phyloP scores from a whole-genome alignment of 331 rosid species.

The Cydonia oblonga region DNA sequence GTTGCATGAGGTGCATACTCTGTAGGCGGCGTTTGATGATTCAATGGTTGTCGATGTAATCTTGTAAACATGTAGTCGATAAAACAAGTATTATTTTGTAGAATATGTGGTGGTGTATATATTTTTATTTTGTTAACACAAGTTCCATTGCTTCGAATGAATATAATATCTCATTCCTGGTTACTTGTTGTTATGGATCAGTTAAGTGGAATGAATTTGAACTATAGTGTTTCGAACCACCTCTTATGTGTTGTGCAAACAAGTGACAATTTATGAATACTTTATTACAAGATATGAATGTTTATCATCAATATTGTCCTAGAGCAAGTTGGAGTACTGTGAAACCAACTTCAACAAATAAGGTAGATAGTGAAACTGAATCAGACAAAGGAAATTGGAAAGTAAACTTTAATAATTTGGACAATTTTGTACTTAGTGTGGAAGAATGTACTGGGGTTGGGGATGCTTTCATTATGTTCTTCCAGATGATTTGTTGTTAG shows the following conservation, averaged over 20 bases:
- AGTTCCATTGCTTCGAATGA: neutral
- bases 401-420: neutral
- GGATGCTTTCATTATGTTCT: neutral
- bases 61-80: neutral
- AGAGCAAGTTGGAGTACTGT: neutral
- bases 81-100: neutral
- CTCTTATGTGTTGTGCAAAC: neutral
- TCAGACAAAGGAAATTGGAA: neutral
- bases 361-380: neutral
- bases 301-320: neutral
- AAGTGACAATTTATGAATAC: neutral
- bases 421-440: neutral
- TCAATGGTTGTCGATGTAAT: neutral
- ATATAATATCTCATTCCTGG: neutral
- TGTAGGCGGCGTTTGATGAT: no score
- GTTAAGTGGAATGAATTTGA: no score
- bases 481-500: neutral
- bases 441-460: neutral
- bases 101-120: neutral
- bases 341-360: neutral
- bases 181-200: neutral
- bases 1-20: neutral
- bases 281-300: neutral
- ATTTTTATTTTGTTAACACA: neutral
- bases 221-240: neutral